Conservation (phyloP, 306 rosid genomes). For the Myrica gale region DNA sequence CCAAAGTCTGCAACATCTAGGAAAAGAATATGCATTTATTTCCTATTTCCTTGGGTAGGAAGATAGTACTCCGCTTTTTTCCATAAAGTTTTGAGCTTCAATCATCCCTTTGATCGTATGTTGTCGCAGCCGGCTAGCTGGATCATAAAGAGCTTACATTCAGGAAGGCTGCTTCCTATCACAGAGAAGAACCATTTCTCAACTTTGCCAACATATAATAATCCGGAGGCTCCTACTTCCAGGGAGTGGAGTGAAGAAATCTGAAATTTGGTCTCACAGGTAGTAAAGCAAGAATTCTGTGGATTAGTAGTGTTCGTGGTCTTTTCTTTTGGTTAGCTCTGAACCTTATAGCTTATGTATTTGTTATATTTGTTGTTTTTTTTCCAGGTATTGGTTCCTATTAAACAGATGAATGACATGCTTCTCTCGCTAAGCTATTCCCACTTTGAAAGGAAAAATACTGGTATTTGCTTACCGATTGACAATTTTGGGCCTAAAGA, state of each 20-base stretch:
- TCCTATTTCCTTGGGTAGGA: neutral
- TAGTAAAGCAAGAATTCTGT: constrained; percentile 6
- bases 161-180: constrained; percentile 63
- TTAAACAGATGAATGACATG: neutral
- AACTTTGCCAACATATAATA: constrained; percentile 27
- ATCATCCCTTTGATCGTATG: constrained; percentile 13
- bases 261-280: constrained; percentile 27
- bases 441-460: neutral
- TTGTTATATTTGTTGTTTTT: neutral
- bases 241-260: constrained; percentile 47
- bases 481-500: neutral
- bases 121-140: constrained; percentile 64
- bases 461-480: neutral
- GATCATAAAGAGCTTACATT: constrained; percentile 74
- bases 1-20: neutral
- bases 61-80: constrained; percentile 1
- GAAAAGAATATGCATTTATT: neutral
- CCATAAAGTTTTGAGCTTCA: constrained; percentile 1
- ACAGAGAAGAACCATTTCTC: constrained; percentile 21
- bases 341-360: neutral
- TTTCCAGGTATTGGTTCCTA: neutral
- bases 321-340: neutral
- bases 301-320: neutral
- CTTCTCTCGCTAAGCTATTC: neutral
- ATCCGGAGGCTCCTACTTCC: constrained; percentile 31